A percentile compares a stretch with the other conserved stretches of the same genome.
phyloP scores from a whole-genome alignment of 164 flowering plant species.

The Liquidambar formosana region DNA sequence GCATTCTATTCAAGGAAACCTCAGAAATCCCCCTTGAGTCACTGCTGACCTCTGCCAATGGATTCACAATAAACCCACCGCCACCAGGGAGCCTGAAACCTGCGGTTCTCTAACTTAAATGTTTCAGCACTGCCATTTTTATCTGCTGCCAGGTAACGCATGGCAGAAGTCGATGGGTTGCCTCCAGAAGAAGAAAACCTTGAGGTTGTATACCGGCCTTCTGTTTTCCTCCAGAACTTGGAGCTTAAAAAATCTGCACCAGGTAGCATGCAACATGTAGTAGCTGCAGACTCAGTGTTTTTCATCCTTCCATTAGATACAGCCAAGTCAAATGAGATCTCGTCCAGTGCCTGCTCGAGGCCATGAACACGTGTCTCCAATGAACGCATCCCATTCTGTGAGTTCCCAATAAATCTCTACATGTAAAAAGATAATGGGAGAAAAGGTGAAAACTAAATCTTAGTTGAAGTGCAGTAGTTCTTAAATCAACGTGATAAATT shows the following conservation, averaged over 20 bases:
- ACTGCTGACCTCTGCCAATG: slow-evolving; percentile 64
- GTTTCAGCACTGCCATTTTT: slow-evolving; percentile 35
- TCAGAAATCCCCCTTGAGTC: slow-evolving; percentile 37
- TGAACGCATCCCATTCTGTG: slow-evolving; percentile 76
- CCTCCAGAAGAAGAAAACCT: slow-evolving; percentile 41
- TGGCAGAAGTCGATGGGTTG: slow-evolving; percentile 31
- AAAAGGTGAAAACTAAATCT: not conserved
- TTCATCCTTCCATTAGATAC: slow-evolving; percentile 64
- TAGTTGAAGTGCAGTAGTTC: not conserved
- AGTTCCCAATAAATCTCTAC: slow-evolving; percentile 82
- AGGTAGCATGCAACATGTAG: slow-evolving; percentile 71
- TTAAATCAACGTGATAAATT: not conserved
- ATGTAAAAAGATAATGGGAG: slow-evolving; percentile 4
- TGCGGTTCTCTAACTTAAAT: slow-evolving; percentile 34
- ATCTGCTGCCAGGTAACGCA: slow-evolving; percentile 31
- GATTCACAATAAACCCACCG: slow-evolving; percentile 70
- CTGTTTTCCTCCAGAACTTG: slow-evolving; percentile 77
- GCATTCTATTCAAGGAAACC: slow-evolving; percentile 22
- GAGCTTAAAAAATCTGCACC: slow-evolving; percentile 87
- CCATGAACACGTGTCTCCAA: slow-evolving; percentile 94
- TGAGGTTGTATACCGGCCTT: slow-evolving; percentile 42
- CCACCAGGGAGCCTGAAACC: slow-evolving; percentile 47
- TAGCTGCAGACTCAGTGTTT: slow-evolving; percentile 32
- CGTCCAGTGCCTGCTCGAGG: slow-evolving; percentile 78
- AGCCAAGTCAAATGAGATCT: slow-evolving; percentile 81